phyloP scores from a whole-genome alignment of 805 yeast species.

The Teunomyces lycoperdinae region DNA sequence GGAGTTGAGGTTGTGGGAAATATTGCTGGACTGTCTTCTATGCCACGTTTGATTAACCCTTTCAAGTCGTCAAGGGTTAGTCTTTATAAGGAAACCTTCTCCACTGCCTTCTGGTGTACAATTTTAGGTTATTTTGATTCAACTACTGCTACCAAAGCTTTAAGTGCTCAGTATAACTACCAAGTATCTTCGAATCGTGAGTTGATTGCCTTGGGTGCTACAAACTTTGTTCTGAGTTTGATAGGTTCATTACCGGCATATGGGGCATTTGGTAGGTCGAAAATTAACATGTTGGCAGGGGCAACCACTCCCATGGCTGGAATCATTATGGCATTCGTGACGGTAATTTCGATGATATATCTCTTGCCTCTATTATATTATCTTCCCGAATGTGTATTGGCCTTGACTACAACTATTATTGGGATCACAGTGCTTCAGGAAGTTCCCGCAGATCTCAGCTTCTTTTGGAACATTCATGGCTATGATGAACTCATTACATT shows the following conservation, averaged over 20 bases:
- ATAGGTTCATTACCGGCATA: slow-evolving; percentile 35
- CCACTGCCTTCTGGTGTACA: slow-evolving; percentile 31
- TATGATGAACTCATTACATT: slow-evolving; percentile 22
- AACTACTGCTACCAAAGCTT: slow-evolving; percentile 32
- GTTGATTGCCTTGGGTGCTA: slow-evolving; percentile 30
- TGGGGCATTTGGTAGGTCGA: slow-evolving; percentile 38
- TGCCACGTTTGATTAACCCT: slow-evolving; percentile 19
- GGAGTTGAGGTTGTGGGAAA: slow-evolving; percentile 33
- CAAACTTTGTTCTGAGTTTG: slow-evolving; percentile 25
- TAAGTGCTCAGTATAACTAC: slow-evolving; percentile 31
- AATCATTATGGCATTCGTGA: slow-evolving; percentile 29
- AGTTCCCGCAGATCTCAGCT: slow-evolving; percentile 19
- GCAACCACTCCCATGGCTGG: slow-evolving; percentile 40
- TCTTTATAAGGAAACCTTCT: slow-evolving; percentile 22
- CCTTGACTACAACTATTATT: slow-evolving; percentile 32
- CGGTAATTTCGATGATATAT: slow-evolving; percentile 21
- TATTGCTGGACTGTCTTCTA: slow-evolving; percentile 11
- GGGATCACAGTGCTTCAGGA: slow-evolving; percentile 52
- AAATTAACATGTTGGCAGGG: slow-evolving; percentile 44
- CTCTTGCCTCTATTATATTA: slow-evolving; percentile 24
- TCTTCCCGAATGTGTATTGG: slow-evolving; percentile 33
- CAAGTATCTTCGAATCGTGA: slow-evolving; percentile 32
- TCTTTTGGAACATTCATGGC: slow-evolving; percentile 20
- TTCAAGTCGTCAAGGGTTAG: slow-evolving; percentile 15
- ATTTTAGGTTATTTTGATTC: slow-evolving; percentile 35